These are phyloP conservation scores for Detonula confervacea DNA, from an alignment of 352 stramenopile species.

Conservation along the genomic window DNA sequence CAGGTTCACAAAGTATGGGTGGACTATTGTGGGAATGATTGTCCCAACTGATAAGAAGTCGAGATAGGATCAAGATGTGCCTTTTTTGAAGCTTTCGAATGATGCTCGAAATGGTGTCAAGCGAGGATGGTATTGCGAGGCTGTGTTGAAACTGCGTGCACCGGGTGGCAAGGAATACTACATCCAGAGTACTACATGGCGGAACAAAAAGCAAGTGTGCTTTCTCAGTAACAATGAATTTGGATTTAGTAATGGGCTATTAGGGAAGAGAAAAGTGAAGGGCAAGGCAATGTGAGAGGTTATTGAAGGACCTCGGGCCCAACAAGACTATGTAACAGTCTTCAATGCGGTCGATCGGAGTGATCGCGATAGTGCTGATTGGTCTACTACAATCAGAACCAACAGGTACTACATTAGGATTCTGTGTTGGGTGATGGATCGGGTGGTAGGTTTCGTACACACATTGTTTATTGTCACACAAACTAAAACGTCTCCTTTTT, in stretches of 20 bases:
- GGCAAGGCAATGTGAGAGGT: not conserved
- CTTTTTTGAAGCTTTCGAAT: constrained; percentile 26
- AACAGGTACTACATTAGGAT: constrained; percentile 26
- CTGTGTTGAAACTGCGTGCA: not conserved
- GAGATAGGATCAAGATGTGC: not conserved
- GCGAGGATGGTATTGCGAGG: constrained; percentile 11
- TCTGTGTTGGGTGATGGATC: constrained; percentile 27
- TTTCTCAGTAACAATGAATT: constrained; percentile 30
- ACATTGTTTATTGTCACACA: constrained; percentile 2
- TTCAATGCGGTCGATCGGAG: constrained; percentile 34
- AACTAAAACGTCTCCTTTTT: no score
- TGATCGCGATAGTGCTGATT: constrained; percentile 23
- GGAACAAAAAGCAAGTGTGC: constrained; percentile 24
- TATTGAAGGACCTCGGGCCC: constrained; percentile 2
- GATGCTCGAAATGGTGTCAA: not conserved
- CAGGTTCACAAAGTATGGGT: not conserved
- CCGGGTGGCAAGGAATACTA: not conserved
- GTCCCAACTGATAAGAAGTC: constrained; percentile 23
- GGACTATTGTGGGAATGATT: constrained; percentile 1
- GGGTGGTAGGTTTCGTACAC: constrained; percentile 37
- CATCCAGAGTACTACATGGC: constrained; percentile 30
- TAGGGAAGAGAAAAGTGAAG: constrained; percentile 8
- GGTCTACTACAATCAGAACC: constrained; percentile 22
- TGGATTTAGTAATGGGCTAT: constrained; percentile 10
- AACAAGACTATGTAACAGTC: constrained; percentile 11